These are phyloP conservation scores for Plasmodium vinckei DNA, from an alignment of 169 alveolate species.

Conservation along the genomic window DNA sequence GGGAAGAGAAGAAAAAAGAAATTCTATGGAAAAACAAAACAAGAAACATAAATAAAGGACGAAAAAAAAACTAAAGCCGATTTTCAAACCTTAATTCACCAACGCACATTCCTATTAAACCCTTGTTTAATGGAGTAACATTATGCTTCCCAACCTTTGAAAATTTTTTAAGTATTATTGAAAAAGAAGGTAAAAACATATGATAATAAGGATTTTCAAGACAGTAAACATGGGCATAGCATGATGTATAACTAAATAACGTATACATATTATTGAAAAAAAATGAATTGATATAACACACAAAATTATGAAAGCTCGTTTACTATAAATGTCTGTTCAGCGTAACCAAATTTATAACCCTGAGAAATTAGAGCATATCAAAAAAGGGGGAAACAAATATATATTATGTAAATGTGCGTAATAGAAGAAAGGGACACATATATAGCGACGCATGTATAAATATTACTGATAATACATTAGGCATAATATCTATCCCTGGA, in stretches of 20 bases:
- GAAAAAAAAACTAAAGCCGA: conserved; percentile 2
- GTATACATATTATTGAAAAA: too few species aligned
- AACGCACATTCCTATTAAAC: conserved; percentile 82
- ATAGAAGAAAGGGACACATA: neutral
- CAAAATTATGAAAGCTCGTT: neutral
- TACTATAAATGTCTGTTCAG: conserved; percentile 73
- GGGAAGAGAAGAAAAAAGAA: neutral
- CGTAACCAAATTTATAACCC: conserved; percentile 68
- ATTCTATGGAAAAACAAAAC: neutral
- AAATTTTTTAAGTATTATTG: neutral
- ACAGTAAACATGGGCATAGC: neutral
- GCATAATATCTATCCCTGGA: conserved; percentile 71
- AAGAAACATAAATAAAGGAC: neutral
- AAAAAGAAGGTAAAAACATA: neutral
- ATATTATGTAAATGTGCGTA: neutral
- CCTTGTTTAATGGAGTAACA: conserved; percentile 80
- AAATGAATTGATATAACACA: neutral
- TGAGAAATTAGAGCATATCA: conserved; percentile 13
- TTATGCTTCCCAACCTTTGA: conserved; percentile 84
- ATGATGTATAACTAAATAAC: neutral
- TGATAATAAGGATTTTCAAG: neutral
- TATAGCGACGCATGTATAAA: neutral
- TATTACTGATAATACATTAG: conserved; percentile 61
- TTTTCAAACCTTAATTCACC: conserved; percentile 82
- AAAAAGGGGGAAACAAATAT: conserved; percentile 5